phyloP scores from a whole-genome alignment of 371 early-diverging fungal species.

The Apophysomyces sp. region DNA sequence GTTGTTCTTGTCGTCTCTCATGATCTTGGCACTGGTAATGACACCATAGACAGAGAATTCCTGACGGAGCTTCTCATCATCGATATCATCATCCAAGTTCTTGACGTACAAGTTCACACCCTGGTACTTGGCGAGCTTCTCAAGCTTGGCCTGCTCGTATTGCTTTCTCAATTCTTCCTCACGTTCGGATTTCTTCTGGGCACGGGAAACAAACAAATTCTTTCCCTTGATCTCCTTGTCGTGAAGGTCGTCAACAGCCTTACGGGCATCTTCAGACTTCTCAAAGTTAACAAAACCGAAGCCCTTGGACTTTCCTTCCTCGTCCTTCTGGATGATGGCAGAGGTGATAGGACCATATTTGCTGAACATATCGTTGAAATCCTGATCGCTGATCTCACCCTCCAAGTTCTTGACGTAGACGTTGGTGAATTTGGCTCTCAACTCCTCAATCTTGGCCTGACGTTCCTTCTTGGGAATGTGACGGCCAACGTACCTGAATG shows the following conservation, averaged over 20 bases:
- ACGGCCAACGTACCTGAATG: slow-evolving; percentile 63
- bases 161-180: slow-evolving; percentile 84
- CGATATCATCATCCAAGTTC: slow-evolving; percentile 87
- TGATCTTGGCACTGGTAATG: slow-evolving; percentile 89
- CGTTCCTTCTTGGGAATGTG: slow-evolving; percentile 86
- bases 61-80: slow-evolving; percentile 82
- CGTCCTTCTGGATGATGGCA: slow-evolving; percentile 59
- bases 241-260: slow-evolving; percentile 85
- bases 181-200: slow-evolving; percentile 94
- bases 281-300: slow-evolving; percentile 94
- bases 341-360: slow-evolving; percentile 79
- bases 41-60: slow-evolving; percentile 86
- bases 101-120: slow-evolving; percentile 92
- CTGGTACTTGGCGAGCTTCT: slow-evolving; percentile 88
- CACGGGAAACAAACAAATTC: slow-evolving; percentile 86
- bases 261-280: slow-evolving; percentile 76
- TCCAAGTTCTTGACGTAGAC: slow-evolving; percentile 93
- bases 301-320: slow-evolving; percentile 70
- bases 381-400: slow-evolving; percentile 68
- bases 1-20: slow-evolving; percentile 75
- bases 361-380: slow-evolving; percentile 70
- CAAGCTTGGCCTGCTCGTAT: slow-evolving; percentile 80
- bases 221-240: slow-evolving; percentile 78
- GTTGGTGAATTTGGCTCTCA: slow-evolving; percentile 83
- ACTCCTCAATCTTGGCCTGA: slow-evolving; percentile 74